Percentiles rank a stretch among this genome's conserved stretches.
These are phyloP conservation scores for Saccharomycopsis amapae DNA, from an alignment of 805 yeast genomes.

Conservation along the genomic window DNA sequence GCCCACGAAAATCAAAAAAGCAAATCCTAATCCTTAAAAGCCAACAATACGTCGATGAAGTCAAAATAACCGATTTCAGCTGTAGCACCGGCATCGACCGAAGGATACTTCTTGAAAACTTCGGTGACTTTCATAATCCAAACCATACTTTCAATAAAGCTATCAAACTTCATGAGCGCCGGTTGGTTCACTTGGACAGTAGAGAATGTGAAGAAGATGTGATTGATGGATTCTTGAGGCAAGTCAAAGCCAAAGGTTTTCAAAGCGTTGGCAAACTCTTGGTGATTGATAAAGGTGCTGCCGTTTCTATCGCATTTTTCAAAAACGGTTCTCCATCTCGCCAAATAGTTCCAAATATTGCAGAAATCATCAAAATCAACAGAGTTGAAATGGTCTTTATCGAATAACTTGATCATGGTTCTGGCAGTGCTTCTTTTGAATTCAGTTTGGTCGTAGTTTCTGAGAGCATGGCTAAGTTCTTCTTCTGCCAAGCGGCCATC, in stretches of 20 bases:
- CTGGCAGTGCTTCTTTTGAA: conserved; percentile 20
- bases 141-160: conserved; percentile 21
- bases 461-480: conserved; percentile 21
- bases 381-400: conserved; percentile 18
- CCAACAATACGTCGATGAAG: conserved; percentile 21
- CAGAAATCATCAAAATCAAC: conserved; percentile 21
- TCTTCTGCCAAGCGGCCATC: conserved; percentile 22
- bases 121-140: conserved; percentile 22
- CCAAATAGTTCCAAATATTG: conserved; percentile 20
- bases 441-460: conserved; percentile 21
- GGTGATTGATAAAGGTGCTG: conserved; percentile 16
- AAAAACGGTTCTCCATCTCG: conserved; percentile 22
- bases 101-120: conserved; percentile 21
- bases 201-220: conserved; percentile 19
- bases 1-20: no score
- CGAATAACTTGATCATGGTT: conserved; percentile 21
- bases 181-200: conserved; percentile 4
- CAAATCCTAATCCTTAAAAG: conserved; percentile 19
- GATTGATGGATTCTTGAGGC: conserved; percentile 18
- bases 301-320: conserved; percentile 20
- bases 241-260: conserved; percentile 21
- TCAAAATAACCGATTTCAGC: conserved; percentile 22
- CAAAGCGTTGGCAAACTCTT: conserved; percentile 18
- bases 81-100: conserved; percentile 19
- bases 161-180: conserved; percentile 21